Evolutionary conservation across 1,139 yeast species (phyloP).

Genomic region (Starmera stellimalicola): DNA sequence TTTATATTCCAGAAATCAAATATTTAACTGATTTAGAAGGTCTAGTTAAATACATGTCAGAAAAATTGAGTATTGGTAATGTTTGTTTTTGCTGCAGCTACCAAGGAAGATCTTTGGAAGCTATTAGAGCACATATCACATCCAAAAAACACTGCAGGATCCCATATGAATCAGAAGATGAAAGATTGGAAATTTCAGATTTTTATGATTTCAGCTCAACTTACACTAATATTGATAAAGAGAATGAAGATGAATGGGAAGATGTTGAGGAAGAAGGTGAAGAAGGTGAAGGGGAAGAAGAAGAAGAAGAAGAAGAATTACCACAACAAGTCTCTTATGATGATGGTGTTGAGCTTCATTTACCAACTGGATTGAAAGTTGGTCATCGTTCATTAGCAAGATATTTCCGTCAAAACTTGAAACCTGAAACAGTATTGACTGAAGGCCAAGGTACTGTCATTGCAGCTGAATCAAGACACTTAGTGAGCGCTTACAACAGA

Average conservation of each 20-base stretch:
- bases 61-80: slow-evolving; percentile 87
- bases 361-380: slow-evolving; percentile 80
- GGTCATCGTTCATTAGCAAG: slow-evolving; percentile 87
- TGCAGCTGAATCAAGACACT: slow-evolving; percentile 84
- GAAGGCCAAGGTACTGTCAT: slow-evolving; percentile 93
- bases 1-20: slow-evolving; percentile 75
- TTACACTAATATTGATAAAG: slow-evolving; percentile 37
- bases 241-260: slow-evolving; percentile 9
- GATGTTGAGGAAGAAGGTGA: slow-evolving; percentile 32
- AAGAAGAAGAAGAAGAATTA: slow-evolving; percentile 32
- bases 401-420: slow-evolving; percentile 76
- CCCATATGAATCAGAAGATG: slow-evolving; percentile 81
- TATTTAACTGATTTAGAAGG: slow-evolving; percentile 68
- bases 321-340: slow-evolving; percentile 39
- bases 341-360: slow-evolving; percentile 67
- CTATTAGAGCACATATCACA: slow-evolving; percentile 88
- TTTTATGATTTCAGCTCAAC: slow-evolving; percentile 77
- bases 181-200: slow-evolving; percentile 80
- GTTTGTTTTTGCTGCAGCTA: slow-evolving; percentile 79
- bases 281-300: slow-evolving; percentile 33
- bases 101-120: slow-evolving; percentile 80
- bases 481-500: slow-evolving; percentile 44
- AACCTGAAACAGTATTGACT: slow-evolving; percentile 60
- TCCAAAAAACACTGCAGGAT: slow-evolving; percentile 81
- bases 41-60: slow-evolving; percentile 69